Conservation (phyloP, 345 rosid genomes). For the Punica granatum region DNA sequence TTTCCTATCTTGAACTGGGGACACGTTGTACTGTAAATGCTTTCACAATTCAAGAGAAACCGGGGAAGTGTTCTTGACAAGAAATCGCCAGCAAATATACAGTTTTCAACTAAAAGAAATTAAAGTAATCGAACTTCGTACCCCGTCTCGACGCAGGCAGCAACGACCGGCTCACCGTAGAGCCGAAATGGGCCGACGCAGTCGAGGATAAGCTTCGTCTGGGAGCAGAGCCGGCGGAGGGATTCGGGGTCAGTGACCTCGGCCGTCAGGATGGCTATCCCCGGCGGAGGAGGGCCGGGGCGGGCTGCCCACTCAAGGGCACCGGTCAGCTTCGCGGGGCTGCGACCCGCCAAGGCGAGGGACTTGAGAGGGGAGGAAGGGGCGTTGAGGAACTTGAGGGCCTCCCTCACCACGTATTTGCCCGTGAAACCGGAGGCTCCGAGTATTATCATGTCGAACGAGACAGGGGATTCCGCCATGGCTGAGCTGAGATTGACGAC, state of each 20-base stretch:
- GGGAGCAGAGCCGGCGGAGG: conserved; percentile 56
- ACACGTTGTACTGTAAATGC: no score
- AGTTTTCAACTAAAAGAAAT: background rate
- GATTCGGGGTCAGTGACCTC: conserved; percentile 70
- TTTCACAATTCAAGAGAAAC: no score
- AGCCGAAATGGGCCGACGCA: conserved; percentile 87
- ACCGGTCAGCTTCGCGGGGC: conserved; percentile 39
- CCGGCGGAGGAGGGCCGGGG: conserved; percentile 43
- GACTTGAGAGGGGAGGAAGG: conserved; percentile 58
- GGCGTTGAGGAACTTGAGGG: conserved; percentile 49
- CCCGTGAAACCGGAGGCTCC: conserved; percentile 85
- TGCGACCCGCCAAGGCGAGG: conserved; percentile 81
- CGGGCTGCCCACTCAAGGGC: conserved; percentile 73
- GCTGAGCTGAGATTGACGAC: background rate
- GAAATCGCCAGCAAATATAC: no score
- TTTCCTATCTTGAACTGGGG: no score
- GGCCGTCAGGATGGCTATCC: conserved; percentile 52
- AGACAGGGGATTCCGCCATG: background rate
- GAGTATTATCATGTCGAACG: conserved; percentile 49
- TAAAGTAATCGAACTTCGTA: conserved; percentile 10
- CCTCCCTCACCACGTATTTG: conserved; percentile 66
- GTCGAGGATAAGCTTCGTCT: conserved; percentile 65
- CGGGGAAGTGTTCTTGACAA: no score
- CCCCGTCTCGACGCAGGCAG: conserved; percentile 80
- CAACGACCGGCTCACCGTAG: conserved; percentile 69